Conservation (phyloP, 2,329 filamentous ascomycete genomes). For the Trematosphaeria pertusa region DNA sequence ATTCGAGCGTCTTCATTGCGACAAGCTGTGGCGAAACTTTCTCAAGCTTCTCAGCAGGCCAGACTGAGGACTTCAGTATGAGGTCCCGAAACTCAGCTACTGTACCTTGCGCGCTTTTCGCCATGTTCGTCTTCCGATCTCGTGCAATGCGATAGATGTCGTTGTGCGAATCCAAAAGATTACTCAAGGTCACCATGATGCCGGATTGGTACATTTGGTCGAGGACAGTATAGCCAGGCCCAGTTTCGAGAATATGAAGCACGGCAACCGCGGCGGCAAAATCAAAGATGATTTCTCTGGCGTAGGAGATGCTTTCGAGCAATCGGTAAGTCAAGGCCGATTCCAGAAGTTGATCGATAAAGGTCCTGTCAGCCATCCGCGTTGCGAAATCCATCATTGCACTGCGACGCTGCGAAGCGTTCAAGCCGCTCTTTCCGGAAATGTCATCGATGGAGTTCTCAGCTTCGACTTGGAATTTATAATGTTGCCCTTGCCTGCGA, state of each 20-base stretch:
- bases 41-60: constrained; percentile 62
- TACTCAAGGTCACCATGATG: constrained; percentile 62
- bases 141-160: constrained; percentile 68
- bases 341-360: constrained; percentile 74
- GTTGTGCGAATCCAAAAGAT: constrained; percentile 58
- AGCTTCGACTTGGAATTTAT: constrained; percentile 62
- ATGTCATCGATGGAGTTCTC: constrained; percentile 67
- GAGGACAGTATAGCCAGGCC: constrained; percentile 66
- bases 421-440: constrained; percentile 52
- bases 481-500: constrained; percentile 64
- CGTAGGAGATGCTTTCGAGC: constrained; percentile 63
- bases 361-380: constrained; percentile 65
- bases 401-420: constrained; percentile 57
- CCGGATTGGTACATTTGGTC: constrained; percentile 64
- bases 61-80: constrained; percentile 64
- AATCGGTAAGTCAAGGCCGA: constrained; percentile 75
- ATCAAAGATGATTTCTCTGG: constrained; percentile 56
- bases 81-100: constrained; percentile 62
- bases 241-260: constrained; percentile 66
- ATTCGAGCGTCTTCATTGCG: constrained; percentile 68
- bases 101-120: constrained; percentile 66
- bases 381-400: constrained; percentile 63
- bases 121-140: constrained; percentile 72
- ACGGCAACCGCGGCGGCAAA: constrained; percentile 71
- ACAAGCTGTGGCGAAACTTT: constrained; percentile 68